A percentile compares a stretch with the other conserved stretches of the same genome.
Evolutionary conservation across 1,284 basidiomycete genomes (phyloP).

Genomic region (Trichosporon faecale): DNA sequence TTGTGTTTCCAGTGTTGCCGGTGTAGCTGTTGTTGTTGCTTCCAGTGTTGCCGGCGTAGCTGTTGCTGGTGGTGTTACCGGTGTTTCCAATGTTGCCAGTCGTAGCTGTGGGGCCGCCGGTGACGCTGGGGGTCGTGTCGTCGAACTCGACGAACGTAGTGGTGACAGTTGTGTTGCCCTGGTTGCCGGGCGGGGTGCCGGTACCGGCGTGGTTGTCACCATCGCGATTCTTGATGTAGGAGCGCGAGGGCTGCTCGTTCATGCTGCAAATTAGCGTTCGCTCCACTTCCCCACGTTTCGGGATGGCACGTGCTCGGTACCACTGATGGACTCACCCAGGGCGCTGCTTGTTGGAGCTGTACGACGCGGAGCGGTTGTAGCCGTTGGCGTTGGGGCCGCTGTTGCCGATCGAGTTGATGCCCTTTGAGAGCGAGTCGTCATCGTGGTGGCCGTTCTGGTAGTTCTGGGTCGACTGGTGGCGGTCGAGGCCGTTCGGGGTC

Average conservation of each 20-base stretch:
- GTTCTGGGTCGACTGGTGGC: constrained; percentile 12
- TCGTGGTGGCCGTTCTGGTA: constrained; percentile 10
- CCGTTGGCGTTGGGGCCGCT: constrained; percentile 9
- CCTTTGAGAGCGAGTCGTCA: not conserved
- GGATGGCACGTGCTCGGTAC: not conserved
- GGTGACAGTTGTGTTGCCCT: not conserved
- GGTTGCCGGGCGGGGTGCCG: not conserved
- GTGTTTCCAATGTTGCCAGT: not conserved
- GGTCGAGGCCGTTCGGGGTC: not conserved
- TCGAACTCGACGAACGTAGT: constrained; percentile 2
- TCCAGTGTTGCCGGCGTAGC: not conserved
- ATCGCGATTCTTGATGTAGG: constrained; percentile 36
- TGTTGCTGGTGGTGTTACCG: no score
- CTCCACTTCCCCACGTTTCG: not conserved
- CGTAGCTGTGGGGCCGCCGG: not conserved
- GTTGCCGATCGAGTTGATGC: constrained; percentile 3
- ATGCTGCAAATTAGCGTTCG: constrained; percentile 13
- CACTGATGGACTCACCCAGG: constrained; percentile 5
- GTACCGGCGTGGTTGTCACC: not conserved
- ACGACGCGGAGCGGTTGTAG: constrained; percentile 6
- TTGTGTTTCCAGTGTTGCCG: not conserved
- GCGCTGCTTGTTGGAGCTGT: constrained; percentile 11
- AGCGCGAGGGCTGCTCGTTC: constrained; percentile 38
- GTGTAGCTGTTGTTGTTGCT: no score
- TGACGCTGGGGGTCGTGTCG: not conserved